Evolutionary conservation across 805 yeast species (phyloP), one percentile per base, ranked within the genome.

Genomic region (Cyberlindnera meyerae): DNA sequence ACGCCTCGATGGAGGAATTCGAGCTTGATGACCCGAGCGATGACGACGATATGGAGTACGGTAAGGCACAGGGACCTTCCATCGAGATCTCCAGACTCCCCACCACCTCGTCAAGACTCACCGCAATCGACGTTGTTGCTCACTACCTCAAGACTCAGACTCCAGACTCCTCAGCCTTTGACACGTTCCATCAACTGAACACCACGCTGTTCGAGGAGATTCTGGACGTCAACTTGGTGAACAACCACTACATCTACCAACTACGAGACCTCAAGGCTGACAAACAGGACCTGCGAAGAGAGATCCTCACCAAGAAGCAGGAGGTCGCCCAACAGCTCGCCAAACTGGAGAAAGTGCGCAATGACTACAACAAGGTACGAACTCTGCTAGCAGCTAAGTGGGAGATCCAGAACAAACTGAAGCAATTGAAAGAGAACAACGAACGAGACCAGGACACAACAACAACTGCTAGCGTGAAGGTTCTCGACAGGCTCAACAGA

Each of bases 191-290:
- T 6, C 39, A 42, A 3, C 27, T 47, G n/a, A 37, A 58, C n/a
- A 46, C 48, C 11, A 34, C 37, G 3, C 60, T 61, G 51, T 58
- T 66, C 29, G 45, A 45, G 2, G 48, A 51, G 11, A 43, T 64
- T 18, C 49, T 66, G 22, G 72, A 67, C 44, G 35, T 61, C 6
- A 55, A 59, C 36, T 39, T 67, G 28, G 49, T 60, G 2, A 66
- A 62, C 43, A 59, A 63, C 29, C 44, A 55, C 16, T 44, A 63
- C n/a, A 34, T 50, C 11, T 47, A 48, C 18, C 59, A 62, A 25
- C 44, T 66, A 16, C 39, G 48, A 8, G 54, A 51, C 16, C 43
- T 56, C 5, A 61, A 55, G 34, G 33, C 33, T 11, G 48, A 51
- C 12, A 65, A 65, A 39, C 51, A 54, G 24, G 49, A 51, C 3